These are phyloP conservation scores for Xerocomellus dryophilus DNA, from an alignment of 768 basidiomycete species.

Conservation along the genomic window DNA sequence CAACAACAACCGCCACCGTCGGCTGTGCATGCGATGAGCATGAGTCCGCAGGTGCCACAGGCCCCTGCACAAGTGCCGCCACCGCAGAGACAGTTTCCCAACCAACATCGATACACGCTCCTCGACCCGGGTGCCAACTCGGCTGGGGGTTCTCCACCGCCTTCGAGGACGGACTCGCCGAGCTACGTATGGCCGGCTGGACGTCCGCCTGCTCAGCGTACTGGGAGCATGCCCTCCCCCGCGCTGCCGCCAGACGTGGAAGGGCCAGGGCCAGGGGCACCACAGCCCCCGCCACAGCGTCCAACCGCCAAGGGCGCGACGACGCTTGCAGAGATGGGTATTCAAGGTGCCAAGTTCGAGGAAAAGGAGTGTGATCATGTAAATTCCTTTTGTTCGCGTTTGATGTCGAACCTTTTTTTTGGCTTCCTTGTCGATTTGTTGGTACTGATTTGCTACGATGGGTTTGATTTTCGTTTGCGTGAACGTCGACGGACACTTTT, in stretches of 20 bases:
- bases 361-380: constrained; percentile 90
- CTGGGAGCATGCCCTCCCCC: constrained; percentile 19
- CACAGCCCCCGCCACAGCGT: neutral
- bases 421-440: too few relatives aligned
- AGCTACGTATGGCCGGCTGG: constrained; percentile 29
- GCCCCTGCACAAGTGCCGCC: neutral
- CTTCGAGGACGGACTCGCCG: constrained; percentile 21
- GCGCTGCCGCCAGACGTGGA: constrained; percentile 3
- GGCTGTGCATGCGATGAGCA: too few relatives aligned
- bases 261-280: neutral
- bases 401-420: too few relatives aligned
- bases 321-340: constrained; percentile 95
- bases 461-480: too few relatives aligned
- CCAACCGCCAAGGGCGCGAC: constrained; percentile 44
- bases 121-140: constrained; percentile 38
- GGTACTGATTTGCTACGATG: too few relatives aligned
- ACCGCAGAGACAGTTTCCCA: constrained; percentile 29
- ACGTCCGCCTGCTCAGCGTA: constrained; percentile 32
- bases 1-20: too few relatives aligned
- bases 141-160: constrained; percentile 7
- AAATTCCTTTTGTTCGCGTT: constrained; percentile 21
- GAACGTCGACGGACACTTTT: too few relatives aligned
- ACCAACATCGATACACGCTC: constrained; percentile 47
- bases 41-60: too few relatives aligned
- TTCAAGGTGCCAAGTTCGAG: constrained; percentile 71